phyloP scores from a whole-genome alignment of 2,329 filamentous ascomycete genomes.

The Albifimbria verrucaria region DNA sequence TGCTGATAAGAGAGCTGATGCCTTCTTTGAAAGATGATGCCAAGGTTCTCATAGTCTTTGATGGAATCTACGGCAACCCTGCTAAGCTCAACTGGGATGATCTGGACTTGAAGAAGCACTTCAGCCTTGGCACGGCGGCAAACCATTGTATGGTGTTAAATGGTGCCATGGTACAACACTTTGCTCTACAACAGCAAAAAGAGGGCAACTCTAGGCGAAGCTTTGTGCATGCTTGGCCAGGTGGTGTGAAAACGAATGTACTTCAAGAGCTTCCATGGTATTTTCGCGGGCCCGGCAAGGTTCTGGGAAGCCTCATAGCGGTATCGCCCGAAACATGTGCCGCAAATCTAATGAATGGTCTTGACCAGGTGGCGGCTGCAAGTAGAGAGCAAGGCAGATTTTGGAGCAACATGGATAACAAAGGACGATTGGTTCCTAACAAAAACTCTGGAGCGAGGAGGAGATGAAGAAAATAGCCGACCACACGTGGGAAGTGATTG shows the following conservation, averaged over 20 bases:
- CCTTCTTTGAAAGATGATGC: constrained; percentile 32
- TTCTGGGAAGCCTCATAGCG: constrained; percentile 15
- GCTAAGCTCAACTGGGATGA: constrained; percentile 34
- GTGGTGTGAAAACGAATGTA: constrained; percentile 32
- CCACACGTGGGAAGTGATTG: constrained; percentile 28
- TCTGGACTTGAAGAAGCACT: constrained; percentile 33
- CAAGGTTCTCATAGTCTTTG: constrained; percentile 37
- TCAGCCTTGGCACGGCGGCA: constrained; percentile 27
- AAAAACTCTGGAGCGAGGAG: constrained; percentile 24
- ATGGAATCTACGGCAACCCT: constrained; percentile 25
- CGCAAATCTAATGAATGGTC: constrained; percentile 20
- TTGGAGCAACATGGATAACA: constrained; percentile 25
- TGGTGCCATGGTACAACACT: constrained; percentile 32
- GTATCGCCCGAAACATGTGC: constrained; percentile 24
- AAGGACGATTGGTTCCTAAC: constrained; percentile 19
- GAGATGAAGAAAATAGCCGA: constrained; percentile 22
- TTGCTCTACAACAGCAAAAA: constrained; percentile 25
- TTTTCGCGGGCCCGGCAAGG: constrained; percentile 11
- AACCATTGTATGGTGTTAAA: constrained; percentile 36
- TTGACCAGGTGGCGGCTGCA: constrained; percentile 5
- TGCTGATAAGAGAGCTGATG: constrained; percentile 37
- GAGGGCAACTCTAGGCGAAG: constrained; percentile 15
- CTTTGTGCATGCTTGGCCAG: constrained; percentile 39
- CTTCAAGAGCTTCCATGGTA: constrained; percentile 26
- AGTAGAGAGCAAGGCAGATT: constrained; percentile 15